Evolutionary conservation across 225 moss, liverwort and hornwort species (phyloP).

Genomic region (Antitrichia curtipendula): DNA sequence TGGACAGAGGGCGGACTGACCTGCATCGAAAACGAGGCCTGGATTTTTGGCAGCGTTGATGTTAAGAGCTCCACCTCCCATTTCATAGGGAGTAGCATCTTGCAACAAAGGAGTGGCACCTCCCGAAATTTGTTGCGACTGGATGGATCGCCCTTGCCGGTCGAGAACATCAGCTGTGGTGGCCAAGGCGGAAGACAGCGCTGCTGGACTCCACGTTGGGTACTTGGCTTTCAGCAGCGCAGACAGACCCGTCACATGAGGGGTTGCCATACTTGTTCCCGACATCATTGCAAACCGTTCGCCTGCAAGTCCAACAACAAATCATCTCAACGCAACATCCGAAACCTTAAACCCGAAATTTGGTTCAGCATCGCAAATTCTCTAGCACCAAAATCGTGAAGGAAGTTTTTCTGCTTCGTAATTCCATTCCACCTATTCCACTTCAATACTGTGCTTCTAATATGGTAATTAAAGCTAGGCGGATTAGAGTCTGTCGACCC

Average conservation of each 20-base stretch:
- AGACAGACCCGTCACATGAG: slow-evolving; percentile 60
- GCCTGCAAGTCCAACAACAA: slow-evolving; percentile 14
- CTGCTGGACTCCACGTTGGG: slow-evolving; percentile 55
- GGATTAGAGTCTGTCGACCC: neutral
- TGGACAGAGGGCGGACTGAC: neutral
- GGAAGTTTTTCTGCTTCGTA: too few relatives aligned
- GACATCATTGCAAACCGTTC: slow-evolving; percentile 67
- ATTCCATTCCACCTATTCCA: neutral
- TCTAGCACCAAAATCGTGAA: neutral
- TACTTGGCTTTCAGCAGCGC: slow-evolving; percentile 55
- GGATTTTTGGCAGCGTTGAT: slow-evolving; percentile 49
- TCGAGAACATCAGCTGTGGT: slow-evolving; percentile 39
- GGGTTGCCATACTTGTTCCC: slow-evolving; percentile 78
- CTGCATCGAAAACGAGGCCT: slow-evolving; percentile 58
- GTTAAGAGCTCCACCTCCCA: slow-evolving; percentile 55
- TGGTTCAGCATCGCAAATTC: neutral
- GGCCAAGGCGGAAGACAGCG: slow-evolving; percentile 50
- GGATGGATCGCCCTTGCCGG: slow-evolving; percentile 16
- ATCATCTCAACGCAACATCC: neutral
- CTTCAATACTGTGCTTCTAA: neutral
- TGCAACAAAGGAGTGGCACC: slow-evolving; percentile 36
- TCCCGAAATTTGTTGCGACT: slow-evolving; percentile 49
- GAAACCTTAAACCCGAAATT: neutral
- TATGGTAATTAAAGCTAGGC: neutral
- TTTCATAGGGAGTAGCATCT: slow-evolving; percentile 61